Percentiles rank a stretch among this genome's conserved stretches.
These are phyloP conservation scores for Zizania latifolia DNA, from an alignment of 176 grass and related monocot species.

Conservation along the genomic window DNA sequence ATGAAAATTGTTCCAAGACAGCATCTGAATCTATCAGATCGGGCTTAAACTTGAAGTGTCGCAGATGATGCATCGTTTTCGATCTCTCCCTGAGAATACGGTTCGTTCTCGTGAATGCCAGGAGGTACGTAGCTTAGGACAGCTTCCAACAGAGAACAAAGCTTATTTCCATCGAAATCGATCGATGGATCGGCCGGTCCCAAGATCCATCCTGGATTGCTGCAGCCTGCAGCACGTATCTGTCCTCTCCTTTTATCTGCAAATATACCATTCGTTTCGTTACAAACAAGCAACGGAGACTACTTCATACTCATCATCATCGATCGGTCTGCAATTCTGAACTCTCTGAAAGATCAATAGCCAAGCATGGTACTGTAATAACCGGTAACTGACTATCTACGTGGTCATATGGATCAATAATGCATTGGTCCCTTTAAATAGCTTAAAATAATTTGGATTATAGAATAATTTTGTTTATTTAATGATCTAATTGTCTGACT, in stretches of 20 bases:
- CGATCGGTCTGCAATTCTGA: neutral
- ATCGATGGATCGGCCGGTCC: no score
- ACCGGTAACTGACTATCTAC: no score
- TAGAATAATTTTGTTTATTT: no score
- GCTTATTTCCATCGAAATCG: neutral
- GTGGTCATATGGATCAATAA: no score
- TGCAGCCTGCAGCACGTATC: neutral
- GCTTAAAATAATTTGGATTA: no score
- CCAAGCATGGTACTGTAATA: no score
- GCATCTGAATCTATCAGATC: neutral
- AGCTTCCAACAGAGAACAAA: conserved; percentile 4
- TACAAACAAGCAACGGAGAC: neutral
- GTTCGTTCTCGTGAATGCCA: conserved; percentile 7
- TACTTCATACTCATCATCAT: no score
- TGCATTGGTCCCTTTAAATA: no score
- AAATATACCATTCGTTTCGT: neutral
- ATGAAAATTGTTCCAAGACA: neutral
- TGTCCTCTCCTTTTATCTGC: neutral
- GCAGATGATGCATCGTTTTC: conserved; percentile 24
- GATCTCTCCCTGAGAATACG: conserved; percentile 6
- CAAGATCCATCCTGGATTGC: neutral
- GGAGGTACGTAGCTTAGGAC: neutral
- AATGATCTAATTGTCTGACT: no score
- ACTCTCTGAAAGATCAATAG: no score
- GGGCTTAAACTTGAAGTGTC: conserved; percentile 9